phyloP scores from a whole-genome alignment of 2,329 filamentous ascomycete species.

The Epichloe gansuensis region DNA sequence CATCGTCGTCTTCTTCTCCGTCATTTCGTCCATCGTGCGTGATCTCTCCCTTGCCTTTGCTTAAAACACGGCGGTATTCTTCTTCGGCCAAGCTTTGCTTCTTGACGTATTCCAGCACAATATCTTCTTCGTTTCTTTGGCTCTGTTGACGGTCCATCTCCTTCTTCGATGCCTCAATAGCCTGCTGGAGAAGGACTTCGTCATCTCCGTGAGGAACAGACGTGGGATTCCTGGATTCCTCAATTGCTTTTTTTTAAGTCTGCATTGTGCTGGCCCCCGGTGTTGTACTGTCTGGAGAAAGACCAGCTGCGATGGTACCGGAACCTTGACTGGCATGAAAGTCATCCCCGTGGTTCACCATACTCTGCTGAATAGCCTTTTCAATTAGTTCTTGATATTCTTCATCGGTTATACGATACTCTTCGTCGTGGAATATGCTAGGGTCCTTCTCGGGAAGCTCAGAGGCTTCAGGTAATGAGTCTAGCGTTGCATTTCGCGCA shows the following conservation, averaged over 20 bases:
- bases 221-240: conserved; percentile 20
- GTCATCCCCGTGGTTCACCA: conserved; percentile 17
- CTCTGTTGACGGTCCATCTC: conserved; percentile 29
- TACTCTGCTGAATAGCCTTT: conserved; percentile 41
- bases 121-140: conserved; percentile 52
- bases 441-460: conserved; percentile 14
- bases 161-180: conserved; percentile 32
- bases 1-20: conserved; percentile 30
- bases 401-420: conserved; percentile 40
- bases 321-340: conserved; percentile 9
- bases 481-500: conserved; percentile 15
- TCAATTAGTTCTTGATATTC: conserved; percentile 46
- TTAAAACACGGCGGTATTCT: conserved; percentile 28
- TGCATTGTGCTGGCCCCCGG: conserved; percentile 9
- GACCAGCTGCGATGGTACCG: conserved; percentile 10
- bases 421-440: conserved; percentile 25
- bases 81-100: conserved; percentile 65
- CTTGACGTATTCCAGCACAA: conserved; percentile 65
- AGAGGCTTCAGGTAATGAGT: conserved; percentile 14
- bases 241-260: conserved; percentile 29
- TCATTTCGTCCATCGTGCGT: conserved; percentile 12
- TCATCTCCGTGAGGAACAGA: background rate
- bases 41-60: conserved; percentile 23
- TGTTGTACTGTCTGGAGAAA: background rate
- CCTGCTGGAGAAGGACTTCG: conserved; percentile 28